Conservation (phyloP, 306 rosid genomes). For the Citrullus mucosospermus region DNA sequence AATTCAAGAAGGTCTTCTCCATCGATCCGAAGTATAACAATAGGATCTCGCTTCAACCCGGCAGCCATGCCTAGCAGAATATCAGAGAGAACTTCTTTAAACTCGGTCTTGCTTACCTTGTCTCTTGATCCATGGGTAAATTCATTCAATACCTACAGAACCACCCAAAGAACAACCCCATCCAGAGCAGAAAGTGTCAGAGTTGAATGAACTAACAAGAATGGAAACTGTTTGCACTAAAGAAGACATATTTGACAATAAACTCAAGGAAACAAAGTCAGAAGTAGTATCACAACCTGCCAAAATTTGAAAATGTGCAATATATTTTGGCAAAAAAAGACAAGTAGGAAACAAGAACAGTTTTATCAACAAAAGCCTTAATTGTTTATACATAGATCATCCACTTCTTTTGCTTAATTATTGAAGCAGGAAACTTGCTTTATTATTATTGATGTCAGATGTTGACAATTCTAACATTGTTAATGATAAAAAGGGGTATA, state of each 20-base stretch:
- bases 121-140: slow-evolving; percentile 88
- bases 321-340: neutral
- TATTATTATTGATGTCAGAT: neutral
- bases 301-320: neutral
- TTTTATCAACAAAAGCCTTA: neutral
- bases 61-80: slow-evolving; percentile 95
- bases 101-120: slow-evolving; percentile 79
- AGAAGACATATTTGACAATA: neutral
- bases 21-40: slow-evolving; percentile 82
- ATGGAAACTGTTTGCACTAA: neutral
- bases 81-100: slow-evolving; percentile 85
- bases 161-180: neutral
- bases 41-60: slow-evolving; percentile 84
- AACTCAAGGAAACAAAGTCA: neutral
- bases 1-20: slow-evolving; percentile 91
- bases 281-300: neutral
- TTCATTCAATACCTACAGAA: slow-evolving; percentile 60
- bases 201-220: neutral
- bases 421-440: slow-evolving; percentile 3
- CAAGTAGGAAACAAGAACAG: neutral
- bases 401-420: neutral
- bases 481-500: neutral
- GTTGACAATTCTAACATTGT: slow-evolving; percentile 1
- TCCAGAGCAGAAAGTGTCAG: neutral
- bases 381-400: neutral